These are phyloP conservation scores for Priceomyces castillae DNA, from an alignment of 805 yeast species.

Conservation along the genomic window DNA sequence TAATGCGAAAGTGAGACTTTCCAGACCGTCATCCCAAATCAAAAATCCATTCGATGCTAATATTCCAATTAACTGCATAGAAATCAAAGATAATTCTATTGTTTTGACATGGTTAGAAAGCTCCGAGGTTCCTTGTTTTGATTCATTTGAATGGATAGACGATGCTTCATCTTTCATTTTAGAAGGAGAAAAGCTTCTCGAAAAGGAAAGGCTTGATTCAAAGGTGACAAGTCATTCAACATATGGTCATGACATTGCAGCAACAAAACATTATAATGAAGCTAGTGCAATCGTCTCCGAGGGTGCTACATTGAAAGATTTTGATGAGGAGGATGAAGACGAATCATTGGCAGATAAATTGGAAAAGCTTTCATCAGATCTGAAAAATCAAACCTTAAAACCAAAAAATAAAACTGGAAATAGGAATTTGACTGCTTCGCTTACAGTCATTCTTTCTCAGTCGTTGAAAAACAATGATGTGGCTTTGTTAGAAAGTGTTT, in stretches of 20 bases:
- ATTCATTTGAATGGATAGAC: slow-evolving; percentile 49
- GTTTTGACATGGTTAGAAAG: slow-evolving; percentile 61
- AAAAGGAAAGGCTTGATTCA: slow-evolving; percentile 40
- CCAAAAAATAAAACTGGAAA: slow-evolving; percentile 46
- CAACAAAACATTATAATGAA: slow-evolving; percentile 58
- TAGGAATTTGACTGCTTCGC: slow-evolving; percentile 61
- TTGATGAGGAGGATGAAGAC: slow-evolving; percentile 45
- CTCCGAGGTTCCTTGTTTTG: slow-evolving; percentile 56
- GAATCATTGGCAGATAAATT: slow-evolving; percentile 39
- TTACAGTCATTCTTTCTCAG: slow-evolving; percentile 82
- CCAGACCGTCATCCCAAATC: slow-evolving; percentile 44
- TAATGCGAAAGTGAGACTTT: slow-evolving; percentile 43
- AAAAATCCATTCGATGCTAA: slow-evolving; percentile 28
- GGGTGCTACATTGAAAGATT: slow-evolving; percentile 61
- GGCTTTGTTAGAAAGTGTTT: slow-evolving; percentile 78
- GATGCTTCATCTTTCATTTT: slow-evolving; percentile 24
- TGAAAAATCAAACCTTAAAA: slow-evolving; percentile 20
- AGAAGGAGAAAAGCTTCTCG: slow-evolving; percentile 21
- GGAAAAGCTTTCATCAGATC: slow-evolving; percentile 29
- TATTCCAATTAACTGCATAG: slow-evolving; percentile 27
- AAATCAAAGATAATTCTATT: slow-evolving; percentile 34
- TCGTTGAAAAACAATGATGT: slow-evolving; percentile 87
- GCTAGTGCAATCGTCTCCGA: slow-evolving; percentile 57
- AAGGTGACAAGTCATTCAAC: slow-evolving; percentile 41
- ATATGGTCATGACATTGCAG: slow-evolving; percentile 51